Base-by-base conservation (phyloP, 164 flowering plant species). In the Chimonanthus salicifolius region DNA sequence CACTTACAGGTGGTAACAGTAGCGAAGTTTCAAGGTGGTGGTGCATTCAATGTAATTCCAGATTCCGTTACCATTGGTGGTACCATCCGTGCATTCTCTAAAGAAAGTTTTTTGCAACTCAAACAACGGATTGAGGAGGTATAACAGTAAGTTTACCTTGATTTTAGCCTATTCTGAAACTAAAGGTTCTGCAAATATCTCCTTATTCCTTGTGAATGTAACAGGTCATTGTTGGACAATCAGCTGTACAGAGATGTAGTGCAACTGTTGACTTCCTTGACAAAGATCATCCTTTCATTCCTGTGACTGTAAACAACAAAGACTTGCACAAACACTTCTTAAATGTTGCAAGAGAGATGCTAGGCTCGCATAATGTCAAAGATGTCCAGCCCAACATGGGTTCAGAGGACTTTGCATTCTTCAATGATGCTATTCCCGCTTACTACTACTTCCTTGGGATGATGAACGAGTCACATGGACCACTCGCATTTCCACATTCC, bases 21-120 rank as follows among this genome's bases (percentile, higher is more conserved):
- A 49, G 87, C 81, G 13, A 84, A 83, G 49, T 81, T 86, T 75
- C 83, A 83, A 79, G 89, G 89, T 62, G 89, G 89, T 11, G 85
- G 78, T 51, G 86, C 89, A 69, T 83, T 86, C 65, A 86, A 86
- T 75, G 89, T 84, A 13, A 86, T 86, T 72, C 89, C 87, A 7
- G 89, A 86, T 79, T 84, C 82, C 33, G 89, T 86, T 62, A 82
- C 86, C 11, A 86, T 86, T 69, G 89, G 87, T 44, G 89, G 89
- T 70, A 86, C 87, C 6, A 84, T 84, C 75, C 79, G 89, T 47
- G 85, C 89, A 50, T 83, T 86, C 70, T 77, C 85, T 10, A 76
- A 69, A 70, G 73, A 78, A 67, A 80, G 83, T 78, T 82, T 86
- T 47, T 62, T 47, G 63, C 78, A 76, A 10, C 87, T 86, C 46